Evolutionary conservation across 306 rosid genomes (phyloP).

Genomic region (Elaeagnus macrophylla): DNA sequence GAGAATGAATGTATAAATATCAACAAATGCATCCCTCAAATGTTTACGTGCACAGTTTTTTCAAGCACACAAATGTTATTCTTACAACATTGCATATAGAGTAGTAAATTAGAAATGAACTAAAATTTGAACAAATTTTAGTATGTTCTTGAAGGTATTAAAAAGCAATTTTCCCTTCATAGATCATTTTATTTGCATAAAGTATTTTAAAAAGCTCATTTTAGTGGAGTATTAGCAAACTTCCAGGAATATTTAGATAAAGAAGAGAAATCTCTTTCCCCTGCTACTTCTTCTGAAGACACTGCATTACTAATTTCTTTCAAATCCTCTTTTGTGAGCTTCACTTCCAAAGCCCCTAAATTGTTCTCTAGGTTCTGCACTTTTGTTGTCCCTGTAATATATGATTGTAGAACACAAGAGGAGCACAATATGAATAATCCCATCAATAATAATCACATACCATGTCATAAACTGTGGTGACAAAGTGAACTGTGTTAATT

Average conservation of each 20-base stretch:
- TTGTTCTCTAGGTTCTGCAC: slow-evolving; percentile 16
- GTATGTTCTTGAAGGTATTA: too few relatives aligned
- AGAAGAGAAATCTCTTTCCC: neutral
- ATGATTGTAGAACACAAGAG: neutral
- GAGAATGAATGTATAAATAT: too few relatives aligned
- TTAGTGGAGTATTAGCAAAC: slow-evolving; percentile 16
- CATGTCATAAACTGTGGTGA: neutral
- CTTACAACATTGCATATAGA: too few relatives aligned
- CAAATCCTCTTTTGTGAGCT: slow-evolving; percentile 15
- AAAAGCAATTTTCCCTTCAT: too few relatives aligned
- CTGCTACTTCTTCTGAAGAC: slow-evolving; percentile 15
- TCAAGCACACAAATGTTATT: too few relatives aligned
- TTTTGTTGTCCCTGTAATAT: slow-evolving; percentile 18
- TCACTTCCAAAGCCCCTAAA: slow-evolving; percentile 13
- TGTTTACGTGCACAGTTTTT: too few relatives aligned
- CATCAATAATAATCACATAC: neutral
- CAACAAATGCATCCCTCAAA: too few relatives aligned
- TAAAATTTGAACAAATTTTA: too few relatives aligned
- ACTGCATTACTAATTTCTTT: slow-evolving; percentile 19
- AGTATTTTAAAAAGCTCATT: too few relatives aligned
- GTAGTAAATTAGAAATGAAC: too few relatives aligned
- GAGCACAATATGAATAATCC: neutral
- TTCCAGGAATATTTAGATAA: slow-evolving; percentile 5
- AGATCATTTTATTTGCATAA: too few relatives aligned
- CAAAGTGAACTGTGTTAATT: neutral